phyloP scores from a whole-genome alignment of 371 early-diverging fungal species.

The Funneliformis caledonium region DNA sequence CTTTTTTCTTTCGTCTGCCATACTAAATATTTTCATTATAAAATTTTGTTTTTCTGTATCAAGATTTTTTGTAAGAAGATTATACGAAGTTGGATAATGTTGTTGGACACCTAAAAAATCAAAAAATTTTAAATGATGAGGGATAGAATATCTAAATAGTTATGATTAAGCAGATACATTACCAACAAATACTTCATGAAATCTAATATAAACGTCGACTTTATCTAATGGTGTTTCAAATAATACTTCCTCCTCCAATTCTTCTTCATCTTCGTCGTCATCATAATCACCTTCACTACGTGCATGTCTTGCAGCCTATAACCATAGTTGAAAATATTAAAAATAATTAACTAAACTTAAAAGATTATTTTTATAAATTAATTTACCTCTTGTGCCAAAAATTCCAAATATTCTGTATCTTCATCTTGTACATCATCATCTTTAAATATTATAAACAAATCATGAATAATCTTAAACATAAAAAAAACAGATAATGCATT shows the following conservation, averaged over 20 bases:
- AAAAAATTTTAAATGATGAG: background rate
- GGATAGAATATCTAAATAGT: background rate
- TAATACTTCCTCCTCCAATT: constrained; percentile 68
- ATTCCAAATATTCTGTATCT: constrained; percentile 68
- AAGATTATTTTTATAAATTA: background rate
- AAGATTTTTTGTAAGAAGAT: constrained; percentile 55
- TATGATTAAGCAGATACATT: constrained; percentile 6
- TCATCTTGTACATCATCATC: constrained; percentile 64
- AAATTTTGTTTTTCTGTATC: constrained; percentile 44
- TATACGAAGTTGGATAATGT: constrained; percentile 55
- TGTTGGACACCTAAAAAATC: constrained; percentile 53
- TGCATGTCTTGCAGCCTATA: constrained; percentile 41
- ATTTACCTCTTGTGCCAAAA: constrained; percentile 62
- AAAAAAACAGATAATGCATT: constrained; percentile 28
- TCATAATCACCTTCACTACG: constrained; percentile 51
- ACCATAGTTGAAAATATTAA: background rate
- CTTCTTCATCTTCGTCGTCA: constrained; percentile 63
- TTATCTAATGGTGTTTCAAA: constrained; percentile 87
- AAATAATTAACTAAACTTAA: background rate
- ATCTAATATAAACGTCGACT: constrained; percentile 79
- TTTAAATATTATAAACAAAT: constrained; percentile 43
- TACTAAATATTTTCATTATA: constrained; percentile 29
- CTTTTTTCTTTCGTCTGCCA: constrained; percentile 30
- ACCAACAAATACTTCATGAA: constrained; percentile 62
- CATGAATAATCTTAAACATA: background rate